A percentile compares a stretch with the other conserved stretches of the same genome.
Evolutionary conservation across 768 basidiomycete genomes (phyloP).

Genomic region (Auricularia sp.): DNA sequence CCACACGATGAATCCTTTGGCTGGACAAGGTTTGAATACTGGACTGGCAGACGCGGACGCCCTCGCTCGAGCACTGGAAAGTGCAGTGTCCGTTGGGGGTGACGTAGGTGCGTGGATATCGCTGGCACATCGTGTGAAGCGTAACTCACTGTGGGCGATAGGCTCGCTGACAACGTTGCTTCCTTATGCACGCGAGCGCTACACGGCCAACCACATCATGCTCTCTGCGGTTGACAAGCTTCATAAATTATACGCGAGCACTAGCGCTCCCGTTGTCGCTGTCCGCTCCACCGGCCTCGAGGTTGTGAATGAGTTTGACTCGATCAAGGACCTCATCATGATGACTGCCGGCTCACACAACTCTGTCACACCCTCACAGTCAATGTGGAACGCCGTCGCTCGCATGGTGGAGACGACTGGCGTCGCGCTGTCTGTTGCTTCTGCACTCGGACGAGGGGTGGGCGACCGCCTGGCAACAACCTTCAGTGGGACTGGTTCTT

Average conservation of each 20-base stretch:
- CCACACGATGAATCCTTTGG: slow-evolving; percentile 88
- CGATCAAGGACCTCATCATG: slow-evolving; percentile 78
- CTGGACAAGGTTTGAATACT: slow-evolving; percentile 91
- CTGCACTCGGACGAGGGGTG: not conserved
- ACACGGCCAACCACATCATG: slow-evolving; percentile 75
- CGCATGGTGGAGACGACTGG: not conserved
- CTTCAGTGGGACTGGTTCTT: not conserved
- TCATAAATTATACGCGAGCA: slow-evolving; percentile 72
- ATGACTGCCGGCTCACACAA: slow-evolving; percentile 50
- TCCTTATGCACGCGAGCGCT: slow-evolving; percentile 72
- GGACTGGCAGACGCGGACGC: slow-evolving; percentile 81
- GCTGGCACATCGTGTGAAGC: not conserved
- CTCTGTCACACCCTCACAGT: not conserved
- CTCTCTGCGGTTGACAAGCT: slow-evolving; percentile 83
- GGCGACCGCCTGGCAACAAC: not conserved
- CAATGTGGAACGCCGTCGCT: not conserved
- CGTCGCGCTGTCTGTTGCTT: not conserved
- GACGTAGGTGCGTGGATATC: slow-evolving; percentile 59
- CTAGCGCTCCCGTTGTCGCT: slow-evolving; percentile 67
- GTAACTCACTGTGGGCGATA: slow-evolving; percentile 15
- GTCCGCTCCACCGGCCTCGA: slow-evolving; percentile 81
- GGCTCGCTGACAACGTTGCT: slow-evolving; percentile 67
- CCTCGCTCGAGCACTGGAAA: slow-evolving; percentile 54
- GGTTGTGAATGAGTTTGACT: slow-evolving; percentile 79
- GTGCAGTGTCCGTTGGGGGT: slow-evolving; percentile 49